These are phyloP conservation scores for Aspergillus sp. DNA, from an alignment of 2,329 filamentous ascomycete genomes.

Conservation along the genomic window DNA sequence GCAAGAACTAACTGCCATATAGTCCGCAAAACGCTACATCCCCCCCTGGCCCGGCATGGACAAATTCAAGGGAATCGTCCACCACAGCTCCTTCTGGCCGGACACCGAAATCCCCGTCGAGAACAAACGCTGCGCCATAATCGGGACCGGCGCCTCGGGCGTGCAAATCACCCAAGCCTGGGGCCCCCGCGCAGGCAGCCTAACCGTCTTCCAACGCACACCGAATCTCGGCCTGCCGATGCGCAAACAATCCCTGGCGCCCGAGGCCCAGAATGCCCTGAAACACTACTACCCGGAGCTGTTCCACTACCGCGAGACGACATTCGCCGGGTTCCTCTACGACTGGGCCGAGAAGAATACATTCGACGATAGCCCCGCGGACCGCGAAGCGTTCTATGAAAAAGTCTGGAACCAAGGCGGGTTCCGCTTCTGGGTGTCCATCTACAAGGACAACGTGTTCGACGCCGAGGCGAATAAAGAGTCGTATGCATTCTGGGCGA, in stretches of 20 bases:
- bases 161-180: constrained; percentile 40
- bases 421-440: constrained; percentile 25
- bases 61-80: constrained; percentile 55
- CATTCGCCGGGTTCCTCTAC: constrained; percentile 23
- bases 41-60: constrained; percentile 44
- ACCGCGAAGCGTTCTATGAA: constrained; percentile 24
- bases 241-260: constrained; percentile 24
- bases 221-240: constrained; percentile 34
- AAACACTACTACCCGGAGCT: constrained; percentile 21
- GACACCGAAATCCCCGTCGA: constrained; percentile 28
- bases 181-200: constrained; percentile 15
- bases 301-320: constrained; percentile 20
- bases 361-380: constrained; percentile 14
- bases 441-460: constrained; percentile 58
- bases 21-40: constrained; percentile 47
- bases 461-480: constrained; percentile 53
- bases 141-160: constrained; percentile 50
- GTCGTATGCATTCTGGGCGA: constrained; percentile 60
- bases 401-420: constrained; percentile 23
- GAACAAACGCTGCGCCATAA: constrained; percentile 46
- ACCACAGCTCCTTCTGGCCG: constrained; percentile 59
- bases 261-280: constrained; percentile 22
- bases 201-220: constrained; percentile 31
- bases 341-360: constrained; percentile 7
- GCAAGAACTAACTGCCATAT: background rate